A percentile compares a stretch with the other conserved stretches of the same genome.
These are phyloP conservation scores for Pseudomassariella vexata DNA, from an alignment of 2,329 filamentous ascomycete species.

Conservation along the genomic window DNA sequence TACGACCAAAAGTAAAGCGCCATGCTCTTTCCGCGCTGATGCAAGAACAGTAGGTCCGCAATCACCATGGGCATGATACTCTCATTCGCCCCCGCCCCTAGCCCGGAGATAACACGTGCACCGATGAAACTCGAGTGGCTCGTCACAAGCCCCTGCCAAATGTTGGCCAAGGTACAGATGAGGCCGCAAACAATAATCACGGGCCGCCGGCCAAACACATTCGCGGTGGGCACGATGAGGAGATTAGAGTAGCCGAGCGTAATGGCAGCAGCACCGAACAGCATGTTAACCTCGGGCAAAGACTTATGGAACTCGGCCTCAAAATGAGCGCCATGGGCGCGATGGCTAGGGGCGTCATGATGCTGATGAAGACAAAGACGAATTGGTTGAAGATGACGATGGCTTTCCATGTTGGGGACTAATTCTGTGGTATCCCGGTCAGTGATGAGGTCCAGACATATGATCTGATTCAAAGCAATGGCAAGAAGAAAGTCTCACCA, in stretches of 20 bases:
- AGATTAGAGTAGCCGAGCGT: conserved; percentile 28
- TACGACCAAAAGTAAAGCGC: conserved; percentile 25
- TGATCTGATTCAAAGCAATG: not conserved
- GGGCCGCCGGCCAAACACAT: conserved; percentile 26
- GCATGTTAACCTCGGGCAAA: conserved; percentile 25
- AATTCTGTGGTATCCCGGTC: conserved; percentile 20
- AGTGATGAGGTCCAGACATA: no score
- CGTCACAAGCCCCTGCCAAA: conserved; percentile 25
- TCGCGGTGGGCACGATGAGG: conserved; percentile 24
- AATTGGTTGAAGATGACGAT: conserved; percentile 25
- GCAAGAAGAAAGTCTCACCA: conserved; percentile 8
- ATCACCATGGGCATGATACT: conserved; percentile 28
- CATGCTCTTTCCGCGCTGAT: conserved; percentile 22
- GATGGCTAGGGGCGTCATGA: conserved; percentile 28
- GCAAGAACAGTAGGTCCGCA: conserved; percentile 24
- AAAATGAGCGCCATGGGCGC: conserved; percentile 28
- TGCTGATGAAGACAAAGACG: conserved; percentile 27
- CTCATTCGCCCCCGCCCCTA: conserved; percentile 26
- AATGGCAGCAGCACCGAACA: conserved; percentile 26
- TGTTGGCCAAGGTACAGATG: conserved; percentile 22
- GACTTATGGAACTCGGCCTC: conserved; percentile 26
- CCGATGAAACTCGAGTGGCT: conserved; percentile 24
- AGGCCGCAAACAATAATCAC: conserved; percentile 23
- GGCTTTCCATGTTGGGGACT: conserved; percentile 24
- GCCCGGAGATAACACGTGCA: conserved; percentile 23